phyloP scores from a whole-genome alignment of 108 stramenopile species.

The Aurantiochytrium sp. region DNA sequence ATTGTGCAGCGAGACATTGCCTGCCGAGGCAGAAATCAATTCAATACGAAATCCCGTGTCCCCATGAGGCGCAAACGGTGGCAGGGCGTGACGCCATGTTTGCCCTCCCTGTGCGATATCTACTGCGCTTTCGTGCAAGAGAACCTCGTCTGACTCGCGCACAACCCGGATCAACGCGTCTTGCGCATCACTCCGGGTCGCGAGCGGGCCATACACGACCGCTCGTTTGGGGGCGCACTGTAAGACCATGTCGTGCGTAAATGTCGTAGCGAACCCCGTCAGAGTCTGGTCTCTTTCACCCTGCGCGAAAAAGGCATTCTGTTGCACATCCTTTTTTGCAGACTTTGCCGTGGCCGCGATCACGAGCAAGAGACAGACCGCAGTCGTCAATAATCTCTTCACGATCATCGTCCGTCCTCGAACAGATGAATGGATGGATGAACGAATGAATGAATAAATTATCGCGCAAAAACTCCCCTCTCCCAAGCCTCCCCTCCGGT shows the following conservation, averaged over 20 bases:
- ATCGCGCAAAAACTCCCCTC: no score
- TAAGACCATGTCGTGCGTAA: background rate
- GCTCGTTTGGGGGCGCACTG: background rate
- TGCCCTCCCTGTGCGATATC: background rate
- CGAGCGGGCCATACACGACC: background rate
- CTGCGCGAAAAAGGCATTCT: no score
- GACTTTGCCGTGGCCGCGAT: no score
- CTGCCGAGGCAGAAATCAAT: background rate
- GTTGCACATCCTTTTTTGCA: no score
- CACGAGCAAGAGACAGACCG: no score
- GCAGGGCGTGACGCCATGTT: background rate
- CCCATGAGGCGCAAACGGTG: background rate
- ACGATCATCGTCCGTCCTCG: no score
- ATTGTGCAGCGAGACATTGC: background rate
- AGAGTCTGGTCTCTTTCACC: no score
- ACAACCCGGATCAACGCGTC: background rate
- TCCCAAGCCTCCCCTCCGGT: no score
- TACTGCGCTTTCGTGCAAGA: background rate
- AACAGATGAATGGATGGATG: no score
- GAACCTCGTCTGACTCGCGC: background rate
- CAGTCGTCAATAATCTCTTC: no score
- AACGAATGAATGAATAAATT: no score
- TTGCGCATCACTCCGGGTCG: no score
- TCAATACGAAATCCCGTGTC: background rate
- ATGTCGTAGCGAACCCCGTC: background rate